Evolutionary conservation across 2,329 filamentous ascomycete species (phyloP).

Genomic region (Pseudocercospora pini-densiflorae): DNA sequence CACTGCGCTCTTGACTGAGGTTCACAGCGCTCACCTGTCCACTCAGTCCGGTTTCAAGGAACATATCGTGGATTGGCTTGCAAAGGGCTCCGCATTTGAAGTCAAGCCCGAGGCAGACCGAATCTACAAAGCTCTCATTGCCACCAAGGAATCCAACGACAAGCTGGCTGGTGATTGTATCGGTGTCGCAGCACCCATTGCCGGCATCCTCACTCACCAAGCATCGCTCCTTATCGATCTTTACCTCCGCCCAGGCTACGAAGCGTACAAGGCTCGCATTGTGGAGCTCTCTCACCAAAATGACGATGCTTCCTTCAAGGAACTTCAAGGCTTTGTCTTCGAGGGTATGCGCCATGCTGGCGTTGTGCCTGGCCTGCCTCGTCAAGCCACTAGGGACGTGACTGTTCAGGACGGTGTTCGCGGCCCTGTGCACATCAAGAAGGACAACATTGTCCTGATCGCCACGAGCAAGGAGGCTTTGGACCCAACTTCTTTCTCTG

Average conservation of each 20-base stretch:
- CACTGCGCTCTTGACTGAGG: conserved; percentile 44
- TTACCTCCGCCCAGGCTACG: conserved; percentile 56
- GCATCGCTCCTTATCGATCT: conserved; percentile 59
- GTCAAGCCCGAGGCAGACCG: conserved; percentile 57
- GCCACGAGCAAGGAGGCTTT: conserved; percentile 51
- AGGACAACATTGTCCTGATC: conserved; percentile 49
- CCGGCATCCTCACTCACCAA: conserved; percentile 58
- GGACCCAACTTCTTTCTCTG: conserved; percentile 47
- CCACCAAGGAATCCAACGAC: conserved; percentile 51
- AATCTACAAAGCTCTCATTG: conserved; percentile 56
- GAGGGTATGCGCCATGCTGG: conserved; percentile 61
- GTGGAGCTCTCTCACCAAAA: conserved; percentile 54
- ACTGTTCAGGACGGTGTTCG: conserved; percentile 52
- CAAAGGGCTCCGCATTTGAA: conserved; percentile 55
- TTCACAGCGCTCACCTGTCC: conserved; percentile 52
- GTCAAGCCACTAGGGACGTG: conserved; percentile 51
- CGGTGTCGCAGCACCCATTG: conserved; percentile 55
- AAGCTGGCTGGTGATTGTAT: conserved; percentile 58
- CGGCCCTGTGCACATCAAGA: conserved; percentile 53
- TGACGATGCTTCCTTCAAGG: conserved; percentile 47
- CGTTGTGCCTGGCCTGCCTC: conserved; percentile 58
- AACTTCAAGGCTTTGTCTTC: conserved; percentile 59
- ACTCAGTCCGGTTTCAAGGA: conserved; percentile 51
- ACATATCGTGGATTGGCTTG: conserved; percentile 52
- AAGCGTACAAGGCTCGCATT: conserved; percentile 57